phyloP scores from a whole-genome alignment of 768 basidiomycete species.

The Podaxis sp. region DNA sequence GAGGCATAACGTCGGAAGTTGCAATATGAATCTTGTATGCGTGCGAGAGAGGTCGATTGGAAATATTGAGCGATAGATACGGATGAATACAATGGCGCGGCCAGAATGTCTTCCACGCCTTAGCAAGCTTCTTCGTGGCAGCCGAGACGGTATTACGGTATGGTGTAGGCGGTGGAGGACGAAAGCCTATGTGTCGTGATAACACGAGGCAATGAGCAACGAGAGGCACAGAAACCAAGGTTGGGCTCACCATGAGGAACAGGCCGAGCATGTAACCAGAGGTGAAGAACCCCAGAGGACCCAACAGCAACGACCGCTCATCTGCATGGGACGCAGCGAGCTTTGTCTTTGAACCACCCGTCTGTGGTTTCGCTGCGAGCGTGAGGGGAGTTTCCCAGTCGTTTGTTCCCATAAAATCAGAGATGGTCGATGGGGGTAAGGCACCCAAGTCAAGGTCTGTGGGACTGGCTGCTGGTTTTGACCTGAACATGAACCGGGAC shows the following conservation, averaged over 20 bases:
- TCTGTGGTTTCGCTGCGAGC: not conserved
- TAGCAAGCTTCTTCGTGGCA: conserved; percentile 15
- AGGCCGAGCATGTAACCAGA: conserved; percentile 70
- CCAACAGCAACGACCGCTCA: conserved; percentile 33
- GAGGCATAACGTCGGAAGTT: conserved; percentile 61
- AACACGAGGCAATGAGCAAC: not conserved
- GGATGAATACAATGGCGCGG: conserved; percentile 21
- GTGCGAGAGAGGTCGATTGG: conserved; percentile 63
- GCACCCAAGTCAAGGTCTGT: conserved; percentile 8
- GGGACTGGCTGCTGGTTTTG: conserved; percentile 13
- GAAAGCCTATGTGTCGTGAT: conserved; percentile 44
- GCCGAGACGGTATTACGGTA: conserved; percentile 64
- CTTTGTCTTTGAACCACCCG: not conserved
- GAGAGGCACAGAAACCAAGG: conserved; percentile 13
- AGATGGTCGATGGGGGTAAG: conserved; percentile 10
- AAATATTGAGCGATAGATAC: conserved; percentile 38
- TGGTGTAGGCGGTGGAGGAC: conserved; percentile 75
- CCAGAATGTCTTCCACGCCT: conserved; percentile 20
- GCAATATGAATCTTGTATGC: conserved; percentile 51
- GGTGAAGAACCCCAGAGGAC: conserved; percentile 68
- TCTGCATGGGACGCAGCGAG: not conserved
- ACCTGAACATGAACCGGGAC: conserved; percentile 13
- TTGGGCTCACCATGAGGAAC: conserved; percentile 49
- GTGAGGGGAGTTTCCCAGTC: conserved; percentile 12
- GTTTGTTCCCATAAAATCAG: conserved; percentile 11